Conservation (phyloP, 495 filamentous ascomycete genomes). For the Tuber borchii region DNA sequence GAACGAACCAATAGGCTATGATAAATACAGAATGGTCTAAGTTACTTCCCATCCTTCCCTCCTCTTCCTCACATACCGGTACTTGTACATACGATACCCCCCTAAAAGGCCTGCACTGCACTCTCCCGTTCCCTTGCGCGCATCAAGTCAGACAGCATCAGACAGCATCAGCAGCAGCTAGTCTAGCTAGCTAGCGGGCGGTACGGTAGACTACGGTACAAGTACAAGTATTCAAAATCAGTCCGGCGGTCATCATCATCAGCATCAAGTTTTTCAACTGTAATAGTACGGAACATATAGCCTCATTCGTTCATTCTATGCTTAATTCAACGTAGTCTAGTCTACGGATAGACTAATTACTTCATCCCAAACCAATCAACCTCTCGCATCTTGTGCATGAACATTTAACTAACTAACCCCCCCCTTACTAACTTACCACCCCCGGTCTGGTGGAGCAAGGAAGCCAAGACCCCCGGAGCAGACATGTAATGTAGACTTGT, state of each 20-base stretch:
- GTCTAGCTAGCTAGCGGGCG: not conserved
- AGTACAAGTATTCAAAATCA: not conserved
- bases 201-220: too few relatives aligned
- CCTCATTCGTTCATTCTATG: not conserved
- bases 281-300: not conserved
- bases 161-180: not conserved
- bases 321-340: not conserved
- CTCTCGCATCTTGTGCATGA: not conserved
- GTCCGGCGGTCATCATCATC: not conserved
- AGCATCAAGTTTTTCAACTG: not conserved
- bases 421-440: too few relatives aligned
- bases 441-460: too few relatives aligned
- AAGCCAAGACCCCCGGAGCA: not conserved
- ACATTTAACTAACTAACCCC: not conserved
- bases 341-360: not conserved
- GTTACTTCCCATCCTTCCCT: not conserved
- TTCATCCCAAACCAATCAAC: not conserved
- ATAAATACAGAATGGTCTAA: not conserved
- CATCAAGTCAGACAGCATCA: not conserved
- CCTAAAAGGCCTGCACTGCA: not conserved
- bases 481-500: not conserved
- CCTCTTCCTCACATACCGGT: not conserved
- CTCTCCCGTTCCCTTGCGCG: not conserved
- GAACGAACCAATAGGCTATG: not conserved
- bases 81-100: not conserved